Conservation (phyloP, 2,329 filamentous ascomycete species). For the Oidium heveae region DNA sequence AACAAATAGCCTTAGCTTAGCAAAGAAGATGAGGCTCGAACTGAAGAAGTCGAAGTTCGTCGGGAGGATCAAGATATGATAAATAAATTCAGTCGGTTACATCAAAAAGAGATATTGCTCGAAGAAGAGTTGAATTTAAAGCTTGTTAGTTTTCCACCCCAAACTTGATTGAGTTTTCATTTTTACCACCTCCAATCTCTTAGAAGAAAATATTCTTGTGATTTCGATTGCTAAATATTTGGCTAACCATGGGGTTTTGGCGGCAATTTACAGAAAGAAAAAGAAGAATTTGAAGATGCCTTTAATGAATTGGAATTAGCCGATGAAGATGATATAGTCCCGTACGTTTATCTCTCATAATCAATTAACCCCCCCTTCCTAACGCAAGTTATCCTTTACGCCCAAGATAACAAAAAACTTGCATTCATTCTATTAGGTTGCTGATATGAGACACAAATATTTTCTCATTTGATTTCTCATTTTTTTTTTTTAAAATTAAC, state of each 20-base stretch:
- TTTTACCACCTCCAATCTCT: too few species aligned
- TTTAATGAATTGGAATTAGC: slow-evolving; percentile 76
- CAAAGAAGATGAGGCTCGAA: slow-evolving; percentile 65
- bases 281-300: slow-evolving; percentile 89
- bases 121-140: slow-evolving; percentile 64
- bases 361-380: not conserved
- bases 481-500: too few species aligned
- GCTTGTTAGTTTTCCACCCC: slow-evolving; percentile 28
- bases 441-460: too few species aligned
- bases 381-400: too few species aligned
- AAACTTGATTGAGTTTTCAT: not conserved
- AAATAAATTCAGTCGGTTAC: slow-evolving; percentile 86
- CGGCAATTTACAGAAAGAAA: slow-evolving; percentile 50
- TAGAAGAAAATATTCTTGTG: too few species aligned
- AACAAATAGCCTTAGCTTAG: slow-evolving; percentile 35
- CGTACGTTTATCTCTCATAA: slow-evolving; percentile 23
- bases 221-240: too few species aligned
- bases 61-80: slow-evolving; percentile 97
- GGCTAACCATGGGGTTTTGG: too few species aligned
- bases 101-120: slow-evolving; percentile 57
- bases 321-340: slow-evolving; percentile 82
- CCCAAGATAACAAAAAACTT: too few species aligned
- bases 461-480: too few species aligned
- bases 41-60: slow-evolving; percentile 76
- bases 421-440: too few species aligned